Evolutionary conservation across 2,329 filamentous ascomycete genomes (phyloP).

Genomic region (Diaporthe aspalathi): DNA sequence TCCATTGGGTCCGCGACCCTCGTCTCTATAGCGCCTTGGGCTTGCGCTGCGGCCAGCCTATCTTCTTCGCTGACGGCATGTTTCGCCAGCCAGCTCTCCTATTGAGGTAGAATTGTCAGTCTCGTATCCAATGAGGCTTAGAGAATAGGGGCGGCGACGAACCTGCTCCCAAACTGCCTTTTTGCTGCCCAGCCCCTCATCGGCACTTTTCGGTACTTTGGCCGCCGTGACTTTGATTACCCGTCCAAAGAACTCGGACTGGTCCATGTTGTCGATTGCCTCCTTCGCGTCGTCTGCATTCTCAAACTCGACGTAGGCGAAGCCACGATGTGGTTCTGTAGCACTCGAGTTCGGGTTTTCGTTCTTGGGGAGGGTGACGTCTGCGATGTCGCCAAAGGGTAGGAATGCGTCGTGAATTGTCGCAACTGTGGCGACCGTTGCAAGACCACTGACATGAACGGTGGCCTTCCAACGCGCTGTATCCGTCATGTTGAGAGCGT

Average conservation of each 20-base stretch:
- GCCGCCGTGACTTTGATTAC: conserved; percentile 93
- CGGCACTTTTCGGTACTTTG: conserved; percentile 89
- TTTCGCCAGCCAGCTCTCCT: conserved; percentile 95
- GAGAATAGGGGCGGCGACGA: conserved; percentile 46
- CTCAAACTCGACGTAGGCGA: conserved; percentile 97
- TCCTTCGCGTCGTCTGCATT: conserved; percentile 87
- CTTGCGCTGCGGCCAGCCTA: conserved; percentile 67
- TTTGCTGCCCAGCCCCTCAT: conserved; percentile 90
- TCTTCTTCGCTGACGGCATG: conserved; percentile 88
- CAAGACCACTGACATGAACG: conserved; percentile 90
- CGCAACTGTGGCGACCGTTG: conserved; percentile 78
- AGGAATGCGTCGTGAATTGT: conserved; percentile 92
- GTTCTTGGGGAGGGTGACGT: conserved; percentile 89
- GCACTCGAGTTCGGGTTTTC: conserved; percentile 84
- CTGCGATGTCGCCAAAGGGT: conserved; percentile 94
- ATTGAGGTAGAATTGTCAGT: conserved; percentile 39
- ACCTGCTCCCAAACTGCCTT: conserved; percentile 98
- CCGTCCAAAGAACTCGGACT: conserved; percentile 92
- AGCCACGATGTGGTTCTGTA: conserved; percentile 85
- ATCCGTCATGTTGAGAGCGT: conserved; percentile 75
- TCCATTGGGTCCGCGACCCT: conserved; percentile 90
- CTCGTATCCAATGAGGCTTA: background rate
- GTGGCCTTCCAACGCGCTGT: conserved; percentile 87
- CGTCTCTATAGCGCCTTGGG: conserved; percentile 60
- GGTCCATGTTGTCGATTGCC: conserved; percentile 99